Base-by-base conservation (phyloP, 2,329 filamentous ascomycete species). In the Paraconiothyrium brasiliense region DNA sequence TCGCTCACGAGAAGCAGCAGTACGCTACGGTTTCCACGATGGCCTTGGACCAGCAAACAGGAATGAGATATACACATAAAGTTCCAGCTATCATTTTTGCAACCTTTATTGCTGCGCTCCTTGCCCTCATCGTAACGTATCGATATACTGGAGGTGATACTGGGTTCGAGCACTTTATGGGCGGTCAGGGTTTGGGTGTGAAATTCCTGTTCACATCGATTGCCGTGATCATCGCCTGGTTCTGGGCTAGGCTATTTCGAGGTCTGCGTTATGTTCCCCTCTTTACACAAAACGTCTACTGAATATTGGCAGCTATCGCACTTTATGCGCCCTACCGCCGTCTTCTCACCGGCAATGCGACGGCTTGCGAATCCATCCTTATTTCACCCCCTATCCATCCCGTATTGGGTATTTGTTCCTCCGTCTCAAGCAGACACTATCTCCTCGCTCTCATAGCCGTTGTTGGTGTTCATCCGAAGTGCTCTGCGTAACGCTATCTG, bases 151-250 rank as follows among this genome's bases (percentile, higher is more conserved):
- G 55, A 14, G 58, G 54, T 3, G 58, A 63, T 22, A 61, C 50
- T 20, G 61, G 54, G 2, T 58, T 63, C 30, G 61, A 63, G 44
- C 22, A 22, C 3, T 63, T 63, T 27, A 63, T 63, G 61, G 46
- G 60, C 30, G 60, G 58, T 14, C 58, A 63, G 41, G 43, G 61
- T 4, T 58, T 60, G 44, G 61, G 61, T 16, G 54, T 61, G 8
- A 54, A 49, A 24, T 63, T 63, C 35, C 10, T 63, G 10, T 61
- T 63, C 35, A 60, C 61, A 9, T 32, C 34, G 4, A 32, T 60
- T 24, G 54, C 47, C 37, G 61, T 63, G 11, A 7, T 49, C 13
- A 59, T 63, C 16, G 54, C 47, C 20, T 46, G 11, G 14, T 63
- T 49, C 27, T 63, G 58, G 61, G 48, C 39, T 13, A 24, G 41